Evolutionary conservation across 2,329 filamentous ascomycete species (phyloP), one percentile per base, ranked within the genome.

Genomic region (Metarhizium sp.): DNA sequence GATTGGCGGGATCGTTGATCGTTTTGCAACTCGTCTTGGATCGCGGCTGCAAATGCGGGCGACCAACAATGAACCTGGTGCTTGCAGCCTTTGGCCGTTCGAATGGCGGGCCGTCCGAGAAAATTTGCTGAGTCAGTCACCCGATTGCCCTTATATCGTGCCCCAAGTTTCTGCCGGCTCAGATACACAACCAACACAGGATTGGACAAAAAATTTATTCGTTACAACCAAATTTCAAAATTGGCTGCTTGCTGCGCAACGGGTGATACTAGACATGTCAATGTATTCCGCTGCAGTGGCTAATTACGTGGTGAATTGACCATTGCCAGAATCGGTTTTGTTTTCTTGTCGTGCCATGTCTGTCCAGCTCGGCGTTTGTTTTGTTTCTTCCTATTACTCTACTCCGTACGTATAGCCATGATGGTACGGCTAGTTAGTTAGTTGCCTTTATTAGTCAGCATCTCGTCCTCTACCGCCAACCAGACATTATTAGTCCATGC

Each of bases 61-160:
- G 34, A 36, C 34, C 7, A 36, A 13, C 34, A 36, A 13, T 36
- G 34, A 36, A 25, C 25, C 10, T 16, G 11, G 38, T 3, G 38
- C 38, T 40, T 13, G 11, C 38, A 13, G 38, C 13, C 57, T 50
- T 55, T 56, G 57, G 61, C 13, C 57, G 49, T 55, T 56, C 57
- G 60, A 62, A 59, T 62, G 61, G 67, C 62, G 60, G 63, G 67
- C 65, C 63, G 61, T 62, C 61, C 67, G 66, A 70, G 68, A 73
- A 72, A 73, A 68, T 72, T 71, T 73, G 72, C 71, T 71, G 69
- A 71, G 63, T 71, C 64, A 72, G 69, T 62, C 64, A 57, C 55
- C 53, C 63, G 59, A 61, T 59, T 71, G 70, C 70, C 69, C 68
- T 72, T 69, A 70, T 69, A 69, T 68, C 67, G 62, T 70, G 69